Evolutionary conservation across 257 asterid genomes (phyloP).

Genomic region (Solanum clarkiae): DNA sequence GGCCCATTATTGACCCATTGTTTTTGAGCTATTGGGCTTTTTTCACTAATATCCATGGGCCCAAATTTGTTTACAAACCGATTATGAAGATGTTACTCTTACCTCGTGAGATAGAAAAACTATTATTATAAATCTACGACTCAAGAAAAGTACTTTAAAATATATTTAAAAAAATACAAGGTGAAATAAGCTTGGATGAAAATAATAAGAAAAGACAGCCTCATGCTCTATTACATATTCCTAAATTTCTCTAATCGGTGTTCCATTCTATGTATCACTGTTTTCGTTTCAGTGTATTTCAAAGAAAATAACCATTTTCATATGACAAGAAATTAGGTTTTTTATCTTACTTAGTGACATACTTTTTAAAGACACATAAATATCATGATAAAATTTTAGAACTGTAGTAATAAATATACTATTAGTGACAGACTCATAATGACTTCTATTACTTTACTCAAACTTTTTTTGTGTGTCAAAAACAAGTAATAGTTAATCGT

Average conservation of each 20-base stretch:
- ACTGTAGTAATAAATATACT: background rate
- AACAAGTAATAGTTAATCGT: background rate
- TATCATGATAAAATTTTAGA: background rate
- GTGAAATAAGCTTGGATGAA: background rate
- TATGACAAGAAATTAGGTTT: too few relatives aligned
- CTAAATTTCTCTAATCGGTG: background rate
- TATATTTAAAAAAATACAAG: background rate
- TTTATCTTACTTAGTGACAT: background rate
- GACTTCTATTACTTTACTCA: background rate
- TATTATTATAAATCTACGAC: accelerated
- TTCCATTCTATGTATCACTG: background rate
- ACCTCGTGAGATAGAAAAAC: background rate
- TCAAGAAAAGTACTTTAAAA: background rate
- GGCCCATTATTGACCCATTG: background rate
- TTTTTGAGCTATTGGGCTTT: background rate
- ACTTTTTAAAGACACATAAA: background rate
- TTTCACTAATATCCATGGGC: background rate
- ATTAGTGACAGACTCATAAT: background rate
- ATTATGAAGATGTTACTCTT: background rate
- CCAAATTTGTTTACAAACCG: background rate
- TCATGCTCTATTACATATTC: too few relatives aligned
- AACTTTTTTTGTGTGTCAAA: background rate
- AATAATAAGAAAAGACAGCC: too few relatives aligned
- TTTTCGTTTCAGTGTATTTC: background rate
- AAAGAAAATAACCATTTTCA: background rate